These are phyloP conservation scores for Carex parvula DNA, from an alignment of 176 grass and related monocot genomes.

Conservation along the genomic window DNA sequence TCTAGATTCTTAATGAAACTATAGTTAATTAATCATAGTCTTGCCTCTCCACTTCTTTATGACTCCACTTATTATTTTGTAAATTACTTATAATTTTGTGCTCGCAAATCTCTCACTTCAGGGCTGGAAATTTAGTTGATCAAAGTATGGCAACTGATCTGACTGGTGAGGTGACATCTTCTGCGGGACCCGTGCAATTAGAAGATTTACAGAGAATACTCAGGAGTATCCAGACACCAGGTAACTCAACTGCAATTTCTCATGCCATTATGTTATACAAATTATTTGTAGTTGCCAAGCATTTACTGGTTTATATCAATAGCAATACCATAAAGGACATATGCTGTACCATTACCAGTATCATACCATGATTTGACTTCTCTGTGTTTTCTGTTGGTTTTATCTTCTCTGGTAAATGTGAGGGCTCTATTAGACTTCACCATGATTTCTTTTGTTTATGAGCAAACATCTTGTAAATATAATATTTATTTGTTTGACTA, in stretches of 20 bases:
- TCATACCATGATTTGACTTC: not conserved
- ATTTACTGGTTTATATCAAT: not conserved
- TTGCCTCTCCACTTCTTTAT: not conserved
- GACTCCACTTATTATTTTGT: not conserved
- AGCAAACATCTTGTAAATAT: not conserved
- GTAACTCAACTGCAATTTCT: slow-evolving; percentile 32
- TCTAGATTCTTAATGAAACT: not conserved
- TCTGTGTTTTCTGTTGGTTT: not conserved
- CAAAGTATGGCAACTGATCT: slow-evolving; percentile 84
- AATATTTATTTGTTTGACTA: not conserved
- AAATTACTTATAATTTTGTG: not conserved
- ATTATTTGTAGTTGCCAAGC: not conserved
- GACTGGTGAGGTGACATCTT: slow-evolving; percentile 89
- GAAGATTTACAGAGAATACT: slow-evolving; percentile 92
- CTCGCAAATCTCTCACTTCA: slow-evolving; percentile 20
- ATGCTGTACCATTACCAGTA: not conserved
- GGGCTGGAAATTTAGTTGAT: slow-evolving; percentile 98
- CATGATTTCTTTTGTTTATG: not conserved
- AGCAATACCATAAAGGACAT: not conserved
- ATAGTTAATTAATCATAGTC: not conserved
- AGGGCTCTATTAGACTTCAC: not conserved
- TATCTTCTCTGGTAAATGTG: not conserved
- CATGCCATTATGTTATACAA: not conserved
- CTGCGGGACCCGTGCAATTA: slow-evolving; percentile 73
- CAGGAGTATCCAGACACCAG: slow-evolving; percentile 85